Base-by-base conservation (phyloP, 768 basidiomycete species). In the Trametopsis cervina region DNA sequence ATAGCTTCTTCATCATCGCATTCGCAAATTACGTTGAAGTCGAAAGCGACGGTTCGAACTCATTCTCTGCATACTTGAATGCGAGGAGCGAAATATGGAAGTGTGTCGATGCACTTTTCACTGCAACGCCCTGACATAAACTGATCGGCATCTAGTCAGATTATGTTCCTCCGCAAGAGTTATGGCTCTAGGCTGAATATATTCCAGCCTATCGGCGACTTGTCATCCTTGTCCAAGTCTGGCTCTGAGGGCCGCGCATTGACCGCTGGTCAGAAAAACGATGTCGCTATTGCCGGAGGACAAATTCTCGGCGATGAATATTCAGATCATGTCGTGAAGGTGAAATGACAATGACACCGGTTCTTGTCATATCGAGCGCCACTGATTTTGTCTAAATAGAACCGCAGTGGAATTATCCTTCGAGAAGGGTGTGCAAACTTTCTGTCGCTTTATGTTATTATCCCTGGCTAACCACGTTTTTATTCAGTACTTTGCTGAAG, bases 281-380 rank as follows among this genome's bases (percentile, higher is more conserved):
- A 85, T 57, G 76, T 83, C 10, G 83, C 77, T 26, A 86, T 83
- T 49, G 68, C 78, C 18, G 91, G 91, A 9, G 91, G 89, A 0
- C 88, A 85, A 60, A 79, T 96, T 38, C 70, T 94, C 1, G 95
- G 92, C 4, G 94, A 97, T 60, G 96, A 99, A 63, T 98, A 91
- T 70, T 91, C 90, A 2, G 87, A 89, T 36, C 89, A 94, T 62
- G 91, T 98, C 39, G 81, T 99, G 25, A 86, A 86, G 74, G 89
- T 88, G 49, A 23, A 20, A 72, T 50, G n/a, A n/a, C n/a, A n/a
- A n/a, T n/a, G n/a, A n/a, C n/a, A n/a, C n/a, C n/a, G n/a, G n/a
- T n/a, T 26, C 11, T 24, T 26, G 15, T 13, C 1, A 47, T 35
- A 13, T 42, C 35, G 26, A 21, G 15, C 13, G 15, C 25, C 44